Base-by-base conservation (phyloP, 2,329 filamentous ascomycete genomes). In the Chaetothyriales sp. region DNA sequence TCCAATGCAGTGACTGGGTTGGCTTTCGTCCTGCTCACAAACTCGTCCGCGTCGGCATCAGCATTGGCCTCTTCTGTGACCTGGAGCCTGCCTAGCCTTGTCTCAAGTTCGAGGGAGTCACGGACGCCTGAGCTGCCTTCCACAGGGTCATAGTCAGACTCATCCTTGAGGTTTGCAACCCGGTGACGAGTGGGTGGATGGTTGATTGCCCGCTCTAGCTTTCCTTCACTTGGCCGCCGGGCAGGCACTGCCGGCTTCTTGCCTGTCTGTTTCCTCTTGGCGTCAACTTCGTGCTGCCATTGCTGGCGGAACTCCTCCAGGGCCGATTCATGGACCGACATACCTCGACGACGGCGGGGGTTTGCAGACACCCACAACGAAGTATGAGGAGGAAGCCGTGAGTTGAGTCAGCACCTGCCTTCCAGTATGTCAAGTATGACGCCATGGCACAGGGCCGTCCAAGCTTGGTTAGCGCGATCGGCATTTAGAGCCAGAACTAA, bases 291-390 rank as follows among this genome's bases (percentile, higher is more conserved):
- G 59, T 86, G 83, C 53, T 80, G 79, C 89, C 89, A 95, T 73
- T 87, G 77, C 62, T 79, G 77, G 57, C 90, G 82, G 69, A 95
- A 95, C 45, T 78, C 81, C 66, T 94, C 86, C 53, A 95, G 78
- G 26, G 48, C 59, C 19, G 58, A 54, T 10, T 51, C 47, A n/a
- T 55, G 47, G 32, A 56, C 53, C 44, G 51, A 52, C 53, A 55
- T 57, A 45, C 19, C n/a, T 20, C 8, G 8, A 32, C 9, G 28
- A 10, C 28, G 3, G 8, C 12, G 28, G 26, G 28, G 2, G 28
- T 7, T 32, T 32, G 4, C 28, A 32, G 28, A 32, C 8, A 10
- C 3, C 26, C 26, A 28, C 5, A 28, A 28, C 9, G 26, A 28
- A 9, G 28, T 32, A 32, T 32, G 28, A 32, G 2, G 12, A 9